A percentile compares a stretch with the other conserved stretches of the same genome.
These are phyloP conservation scores for Tagetes erecta DNA, from an alignment of 129 eudicot genomes.

Conservation along the genomic window DNA sequence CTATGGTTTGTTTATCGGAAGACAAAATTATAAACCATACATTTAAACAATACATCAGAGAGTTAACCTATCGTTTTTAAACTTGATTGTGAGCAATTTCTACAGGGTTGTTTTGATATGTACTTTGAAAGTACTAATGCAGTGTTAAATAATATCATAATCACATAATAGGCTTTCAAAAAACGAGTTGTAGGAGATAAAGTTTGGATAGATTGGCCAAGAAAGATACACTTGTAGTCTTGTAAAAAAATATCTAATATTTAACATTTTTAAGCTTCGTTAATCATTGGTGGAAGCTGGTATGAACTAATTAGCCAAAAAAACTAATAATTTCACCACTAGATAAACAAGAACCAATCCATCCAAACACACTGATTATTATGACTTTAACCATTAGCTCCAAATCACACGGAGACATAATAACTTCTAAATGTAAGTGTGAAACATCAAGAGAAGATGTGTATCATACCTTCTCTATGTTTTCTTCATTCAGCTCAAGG, in stretches of 20 bases:
- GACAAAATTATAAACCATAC: neutral
- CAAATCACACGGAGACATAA: neutral
- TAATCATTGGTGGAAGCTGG: neutral
- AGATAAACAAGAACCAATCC: neutral
- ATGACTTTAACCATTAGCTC: neutral
- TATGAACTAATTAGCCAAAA: neutral
- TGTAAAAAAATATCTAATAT: neutral
- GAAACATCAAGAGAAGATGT: neutral
- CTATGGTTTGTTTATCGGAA: neutral
- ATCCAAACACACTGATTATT: neutral
- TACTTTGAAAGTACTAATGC: neutral
- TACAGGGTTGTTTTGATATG: neutral
- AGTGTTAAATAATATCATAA: neutral
- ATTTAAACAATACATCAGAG: slow-evolving; percentile 2
- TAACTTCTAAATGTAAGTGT: neutral
- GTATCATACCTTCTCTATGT: slow-evolving; percentile 76
- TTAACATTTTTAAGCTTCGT: neutral
- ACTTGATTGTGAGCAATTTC: neutral
- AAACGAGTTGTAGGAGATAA: neutral
- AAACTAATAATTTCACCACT: neutral
- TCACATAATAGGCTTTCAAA: neutral
- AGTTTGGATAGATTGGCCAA: neutral
- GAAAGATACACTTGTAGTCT: neutral
- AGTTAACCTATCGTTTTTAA: neutral
- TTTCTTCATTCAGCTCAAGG: slow-evolving; percentile 88